phyloP scores from a whole-genome alignment of 805 yeast species.

The Teunomyces tritomae region DNA sequence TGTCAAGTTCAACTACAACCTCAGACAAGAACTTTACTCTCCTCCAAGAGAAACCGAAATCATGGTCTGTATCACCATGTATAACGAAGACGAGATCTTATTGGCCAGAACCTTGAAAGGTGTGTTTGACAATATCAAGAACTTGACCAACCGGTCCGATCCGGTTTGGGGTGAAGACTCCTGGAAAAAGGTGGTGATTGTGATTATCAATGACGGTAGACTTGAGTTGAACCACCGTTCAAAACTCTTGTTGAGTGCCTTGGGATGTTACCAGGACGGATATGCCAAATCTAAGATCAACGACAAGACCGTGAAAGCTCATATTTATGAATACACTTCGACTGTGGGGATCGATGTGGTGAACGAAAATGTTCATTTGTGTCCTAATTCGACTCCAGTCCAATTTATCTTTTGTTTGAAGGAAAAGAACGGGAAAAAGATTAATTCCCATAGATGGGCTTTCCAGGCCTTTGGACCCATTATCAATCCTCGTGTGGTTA shows the following conservation, averaged over 20 bases:
- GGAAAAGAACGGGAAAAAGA: constrained; percentile 84
- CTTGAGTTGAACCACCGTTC: constrained; percentile 77
- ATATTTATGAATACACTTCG: constrained; percentile 90
- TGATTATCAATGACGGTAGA: constrained; percentile 90
- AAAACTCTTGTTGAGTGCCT: constrained; percentile 73
- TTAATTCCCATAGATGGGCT: constrained; percentile 96
- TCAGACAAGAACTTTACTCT: constrained; percentile 76
- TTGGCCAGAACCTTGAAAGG: constrained; percentile 62
- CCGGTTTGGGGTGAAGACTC: constrained; percentile 91
- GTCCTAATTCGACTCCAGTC: constrained; percentile 70
- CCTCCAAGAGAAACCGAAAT: constrained; percentile 81
- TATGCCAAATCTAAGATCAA: constrained; percentile 90
- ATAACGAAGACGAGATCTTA: constrained; percentile 62
- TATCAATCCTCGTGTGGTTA: constrained; percentile 77
- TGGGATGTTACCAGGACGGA: constrained; percentile 94
- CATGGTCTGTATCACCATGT: constrained; percentile 62
- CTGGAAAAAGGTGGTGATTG: constrained; percentile 91
- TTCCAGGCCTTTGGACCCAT: constrained; percentile 87
- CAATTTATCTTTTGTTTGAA: constrained; percentile 88
- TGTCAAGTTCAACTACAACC: constrained; percentile 58
- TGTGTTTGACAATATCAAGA: constrained; percentile 76
- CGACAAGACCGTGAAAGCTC: constrained; percentile 77
- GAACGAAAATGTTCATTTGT: constrained; percentile 63
- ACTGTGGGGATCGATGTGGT: constrained; percentile 80
- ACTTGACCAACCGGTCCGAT: constrained; percentile 62